A percentile compares a stretch with the other conserved stretches of the same genome.
Evolutionary conservation across 352 stramenopile genomes (phyloP).

Genomic region (Globisporangium spiculum): DNA sequence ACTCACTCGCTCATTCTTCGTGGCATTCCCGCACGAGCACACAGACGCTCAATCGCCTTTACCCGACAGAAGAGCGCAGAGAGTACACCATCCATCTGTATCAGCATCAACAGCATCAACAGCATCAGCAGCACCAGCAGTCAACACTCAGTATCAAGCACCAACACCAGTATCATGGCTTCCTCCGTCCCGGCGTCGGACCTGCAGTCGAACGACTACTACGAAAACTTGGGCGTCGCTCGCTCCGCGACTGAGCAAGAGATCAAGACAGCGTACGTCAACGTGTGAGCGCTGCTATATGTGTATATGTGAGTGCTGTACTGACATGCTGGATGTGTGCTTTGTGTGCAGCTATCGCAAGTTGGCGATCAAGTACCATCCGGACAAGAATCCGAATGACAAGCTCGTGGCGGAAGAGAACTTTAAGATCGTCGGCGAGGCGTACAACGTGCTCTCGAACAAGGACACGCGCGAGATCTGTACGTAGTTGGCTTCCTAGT

Average conservation of each 20-base stretch:
- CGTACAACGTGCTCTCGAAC: constrained; percentile 93
- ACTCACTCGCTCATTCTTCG: neutral
- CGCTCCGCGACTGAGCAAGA: constrained; percentile 67
- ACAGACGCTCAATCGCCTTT: neutral
- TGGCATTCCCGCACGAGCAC: neutral
- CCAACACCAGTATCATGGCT: neutral
- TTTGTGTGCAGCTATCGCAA: constrained; percentile 75
- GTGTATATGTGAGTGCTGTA: neutral
- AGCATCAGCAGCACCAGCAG: neutral
- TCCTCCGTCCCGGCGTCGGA: constrained; percentile 30
- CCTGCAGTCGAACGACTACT: constrained; percentile 79
- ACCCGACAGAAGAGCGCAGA: neutral
- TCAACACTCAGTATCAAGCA: neutral
- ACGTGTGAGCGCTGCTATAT: neutral
- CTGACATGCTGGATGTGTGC: neutral
- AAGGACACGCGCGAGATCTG: constrained; percentile 88
- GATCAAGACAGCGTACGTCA: constrained; percentile 82
- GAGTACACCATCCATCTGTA: neutral
- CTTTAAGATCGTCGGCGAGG: constrained; percentile 93
- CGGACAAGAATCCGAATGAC: constrained; percentile 89
- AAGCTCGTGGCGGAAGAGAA: constrained; percentile 86
- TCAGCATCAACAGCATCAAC: neutral
- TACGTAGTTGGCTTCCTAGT: constrained; percentile 26
- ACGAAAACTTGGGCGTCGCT: constrained; percentile 79
- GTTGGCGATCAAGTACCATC: constrained; percentile 92